These are phyloP conservation scores for Fraxinus albicans DNA, from an alignment of 305 asterid genomes.

Conservation along the genomic window DNA sequence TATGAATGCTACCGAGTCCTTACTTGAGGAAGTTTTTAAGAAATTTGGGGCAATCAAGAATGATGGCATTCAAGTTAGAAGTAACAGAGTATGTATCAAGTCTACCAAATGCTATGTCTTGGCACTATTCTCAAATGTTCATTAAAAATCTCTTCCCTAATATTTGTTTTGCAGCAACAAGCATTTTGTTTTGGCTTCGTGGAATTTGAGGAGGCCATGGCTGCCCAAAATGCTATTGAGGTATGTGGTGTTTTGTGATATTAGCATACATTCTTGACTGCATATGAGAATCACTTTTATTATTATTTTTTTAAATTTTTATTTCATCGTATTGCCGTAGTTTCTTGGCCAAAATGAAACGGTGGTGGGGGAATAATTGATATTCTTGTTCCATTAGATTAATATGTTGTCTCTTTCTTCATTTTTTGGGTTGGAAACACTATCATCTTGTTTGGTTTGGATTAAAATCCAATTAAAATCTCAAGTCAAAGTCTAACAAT, in stretches of 20 bases:
- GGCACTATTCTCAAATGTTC: neutral
- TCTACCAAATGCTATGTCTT: neutral
- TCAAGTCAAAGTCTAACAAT: neutral
- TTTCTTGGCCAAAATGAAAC: neutral
- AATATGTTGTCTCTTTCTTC: neutral
- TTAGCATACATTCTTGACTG: neutral
- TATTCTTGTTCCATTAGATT: neutral
- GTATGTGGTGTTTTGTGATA: conserved; percentile 39
- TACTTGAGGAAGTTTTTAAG: conserved; percentile 73
- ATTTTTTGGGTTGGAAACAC: neutral
- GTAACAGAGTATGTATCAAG: conserved; percentile 59
- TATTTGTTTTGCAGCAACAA: conserved; percentile 54
- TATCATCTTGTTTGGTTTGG: neutral
- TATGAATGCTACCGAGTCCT: conserved; percentile 57
- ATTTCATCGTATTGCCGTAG: neutral
- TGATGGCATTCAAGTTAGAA: conserved; percentile 91
- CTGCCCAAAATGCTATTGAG: conserved; percentile 89
- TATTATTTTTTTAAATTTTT: neutral
- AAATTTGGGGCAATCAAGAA: conserved; percentile 73
- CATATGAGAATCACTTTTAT: neutral
- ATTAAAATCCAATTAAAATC: neutral
- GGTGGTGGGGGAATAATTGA: neutral
- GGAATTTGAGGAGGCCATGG: conserved; percentile 83
- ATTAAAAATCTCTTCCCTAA: neutral
- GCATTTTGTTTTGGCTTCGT: conserved; percentile 91